These are phyloP conservation scores for Lippia alba DNA, from an alignment of 305 asterid genomes.

Conservation along the genomic window DNA sequence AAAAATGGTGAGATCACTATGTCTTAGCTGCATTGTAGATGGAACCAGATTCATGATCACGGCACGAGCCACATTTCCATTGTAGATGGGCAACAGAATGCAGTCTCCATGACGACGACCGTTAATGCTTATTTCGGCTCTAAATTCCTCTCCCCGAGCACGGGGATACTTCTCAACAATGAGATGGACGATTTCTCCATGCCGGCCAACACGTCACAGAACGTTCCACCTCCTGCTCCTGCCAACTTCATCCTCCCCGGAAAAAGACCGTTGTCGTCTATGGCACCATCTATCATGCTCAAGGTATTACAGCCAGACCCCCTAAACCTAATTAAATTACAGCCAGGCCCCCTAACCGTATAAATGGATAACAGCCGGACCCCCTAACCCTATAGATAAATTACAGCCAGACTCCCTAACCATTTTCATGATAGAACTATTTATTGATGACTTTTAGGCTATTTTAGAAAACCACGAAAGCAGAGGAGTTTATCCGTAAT, in stretches of 20 bases:
- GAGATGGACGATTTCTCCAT: conserved; percentile 86
- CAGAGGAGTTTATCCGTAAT: no score
- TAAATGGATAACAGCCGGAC: background rate
- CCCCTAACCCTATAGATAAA: background rate
- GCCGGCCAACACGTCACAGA: conserved; percentile 40
- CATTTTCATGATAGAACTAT: no score
- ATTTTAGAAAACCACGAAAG: no score
- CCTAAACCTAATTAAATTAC: background rate
- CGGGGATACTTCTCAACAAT: conserved; percentile 80
- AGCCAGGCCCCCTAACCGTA: no score
- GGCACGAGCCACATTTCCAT: conserved; percentile 82
- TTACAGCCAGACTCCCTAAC: no score
- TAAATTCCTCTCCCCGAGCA: conserved; percentile 53
- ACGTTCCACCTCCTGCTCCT: conserved; percentile 59
- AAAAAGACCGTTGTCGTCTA: conserved; percentile 75
- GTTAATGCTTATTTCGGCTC: conserved; percentile 66
- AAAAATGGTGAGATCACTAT: background rate
- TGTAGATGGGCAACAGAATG: conserved; percentile 64
- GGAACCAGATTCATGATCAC: conserved; percentile 69
- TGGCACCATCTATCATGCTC: conserved; percentile 67
- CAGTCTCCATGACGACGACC: conserved; percentile 76
- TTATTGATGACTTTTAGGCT: no score
- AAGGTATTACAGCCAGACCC: conserved; percentile 40
- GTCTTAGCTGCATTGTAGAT: conserved; percentile 41
- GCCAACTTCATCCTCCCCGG: conserved; percentile 60